phyloP scores from a whole-genome alignment of 2,329 filamentous ascomycete species.

The Exophiala aquamarina region DNA sequence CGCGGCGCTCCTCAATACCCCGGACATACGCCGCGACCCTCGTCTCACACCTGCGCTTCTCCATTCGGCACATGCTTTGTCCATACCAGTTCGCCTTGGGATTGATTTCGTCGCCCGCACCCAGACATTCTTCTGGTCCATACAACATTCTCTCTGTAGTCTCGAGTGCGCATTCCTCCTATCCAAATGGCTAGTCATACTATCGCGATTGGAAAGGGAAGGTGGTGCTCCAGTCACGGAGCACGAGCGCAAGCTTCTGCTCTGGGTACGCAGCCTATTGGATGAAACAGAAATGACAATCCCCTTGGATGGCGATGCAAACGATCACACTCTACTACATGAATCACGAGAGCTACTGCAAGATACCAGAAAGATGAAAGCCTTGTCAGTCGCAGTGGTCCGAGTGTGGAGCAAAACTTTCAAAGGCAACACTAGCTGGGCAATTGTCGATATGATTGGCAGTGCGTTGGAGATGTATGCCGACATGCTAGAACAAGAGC shows the following conservation, averaged over 20 bases:
- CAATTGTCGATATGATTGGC: conserved; percentile 49
- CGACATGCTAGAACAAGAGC: conserved; percentile 40
- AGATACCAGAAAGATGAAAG: conserved; percentile 43
- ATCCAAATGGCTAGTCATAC: conserved; percentile 47
- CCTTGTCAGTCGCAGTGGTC: conserved; percentile 49
- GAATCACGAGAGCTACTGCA: conserved; percentile 41
- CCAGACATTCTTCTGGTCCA: conserved; percentile 56
- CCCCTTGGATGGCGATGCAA: conserved; percentile 23
- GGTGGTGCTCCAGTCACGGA: conserved; percentile 44
- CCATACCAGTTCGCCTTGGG: conserved; percentile 54
- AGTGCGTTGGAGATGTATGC: conserved; percentile 48
- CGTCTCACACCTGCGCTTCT: conserved; percentile 51
- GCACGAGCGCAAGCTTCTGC: conserved; percentile 46
- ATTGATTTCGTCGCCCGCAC: conserved; percentile 54
- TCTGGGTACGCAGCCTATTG: conserved; percentile 52
- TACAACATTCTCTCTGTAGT: conserved; percentile 56
- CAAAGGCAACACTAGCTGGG: conserved; percentile 51
- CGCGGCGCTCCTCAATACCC: conserved; percentile 43
- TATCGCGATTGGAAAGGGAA: conserved; percentile 40
- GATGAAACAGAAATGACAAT: conserved; percentile 50
- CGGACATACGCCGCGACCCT: conserved; percentile 43
- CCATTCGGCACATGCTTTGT: conserved; percentile 55
- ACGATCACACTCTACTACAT: conserved; percentile 20
- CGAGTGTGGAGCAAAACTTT: conserved; percentile 51
- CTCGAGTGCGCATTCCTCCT: conserved; percentile 54